Percentiles rank a stretch among this genome's conserved stretches.
Evolutionary conservation across 495 filamentous ascomycete genomes (phyloP).

Genomic region (Podospora fimiseda): DNA sequence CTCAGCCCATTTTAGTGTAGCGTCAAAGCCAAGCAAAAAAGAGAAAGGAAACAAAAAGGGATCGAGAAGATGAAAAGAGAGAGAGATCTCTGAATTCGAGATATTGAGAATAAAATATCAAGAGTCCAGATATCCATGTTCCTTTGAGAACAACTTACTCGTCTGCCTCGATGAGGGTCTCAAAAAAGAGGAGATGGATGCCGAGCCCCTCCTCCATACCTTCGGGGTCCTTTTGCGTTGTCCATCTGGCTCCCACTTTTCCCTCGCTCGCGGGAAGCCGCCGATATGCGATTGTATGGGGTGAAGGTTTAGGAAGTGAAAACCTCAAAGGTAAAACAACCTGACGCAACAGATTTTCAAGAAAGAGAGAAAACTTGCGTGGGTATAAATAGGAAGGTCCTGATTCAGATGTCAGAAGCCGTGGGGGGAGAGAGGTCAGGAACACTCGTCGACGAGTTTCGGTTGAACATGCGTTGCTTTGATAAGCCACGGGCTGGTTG

Average conservation of each 20-base stretch:
- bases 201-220: neutral
- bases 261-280: neutral
- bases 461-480: neutral
- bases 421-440: neutral
- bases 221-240: too few relatives aligned
- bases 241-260: neutral
- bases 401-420: neutral
- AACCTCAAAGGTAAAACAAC: neutral
- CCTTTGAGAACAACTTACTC: too few relatives aligned
- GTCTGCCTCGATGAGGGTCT: too few relatives aligned
- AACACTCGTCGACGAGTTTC: neutral
- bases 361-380: neutral
- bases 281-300: neutral
- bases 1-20: neutral
- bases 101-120: neutral
- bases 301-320: too few relatives aligned
- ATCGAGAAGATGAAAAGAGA: neutral
- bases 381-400: neutral
- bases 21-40: neutral
- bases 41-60: neutral
- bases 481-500: neutral
- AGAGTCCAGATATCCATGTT: conserved; percentile 14
- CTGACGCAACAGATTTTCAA: neutral
- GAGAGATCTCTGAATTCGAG: neutral
- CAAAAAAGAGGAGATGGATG: too few relatives aligned